Percentiles rank a stretch among this genome's conserved stretches.
phyloP scores from a whole-genome alignment of 805 yeast species.

The Priceomyces fermenticarens region DNA sequence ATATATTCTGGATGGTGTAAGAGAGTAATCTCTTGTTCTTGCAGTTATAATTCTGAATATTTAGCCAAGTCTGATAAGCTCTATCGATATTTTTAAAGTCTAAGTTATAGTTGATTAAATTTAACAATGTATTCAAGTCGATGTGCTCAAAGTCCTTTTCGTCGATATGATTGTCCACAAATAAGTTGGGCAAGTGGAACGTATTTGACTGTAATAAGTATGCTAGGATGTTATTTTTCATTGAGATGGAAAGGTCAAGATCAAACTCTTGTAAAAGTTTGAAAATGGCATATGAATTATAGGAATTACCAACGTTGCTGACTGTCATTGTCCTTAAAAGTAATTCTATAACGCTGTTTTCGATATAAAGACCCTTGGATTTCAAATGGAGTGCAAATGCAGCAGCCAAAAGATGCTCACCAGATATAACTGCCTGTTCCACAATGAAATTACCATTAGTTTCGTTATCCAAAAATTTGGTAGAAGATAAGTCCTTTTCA shows the following conservation, averaged over 20 bases:
- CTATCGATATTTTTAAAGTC: constrained; percentile 11
- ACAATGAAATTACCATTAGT: constrained; percentile 12
- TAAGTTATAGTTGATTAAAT: constrained; percentile 12
- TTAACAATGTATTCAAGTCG: not conserved
- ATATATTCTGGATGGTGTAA: not conserved
- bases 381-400: constrained; percentile 13
- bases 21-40: not conserved
- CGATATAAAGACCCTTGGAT: constrained; percentile 1
- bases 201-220: constrained; percentile 4
- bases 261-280: constrained; percentile 7
- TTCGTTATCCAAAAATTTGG: not conserved
- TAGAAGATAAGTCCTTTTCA: not conserved
- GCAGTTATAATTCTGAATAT: not conserved
- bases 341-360: constrained; percentile 1
- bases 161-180: constrained; percentile 9
- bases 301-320: constrained; percentile 7
- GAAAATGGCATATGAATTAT: constrained; percentile 11
- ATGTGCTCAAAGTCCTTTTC: not conserved
- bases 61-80: constrained; percentile 17
- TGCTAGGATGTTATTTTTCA: not conserved
- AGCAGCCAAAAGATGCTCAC: constrained; percentile 22
- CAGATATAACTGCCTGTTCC: constrained; percentile 13
- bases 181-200: constrained; percentile 17
- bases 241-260: not conserved
- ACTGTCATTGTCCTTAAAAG: constrained; percentile 11